phyloP scores from a whole-genome alignment of 2,329 filamentous ascomycete genomes.

The Venturiaceae sp. region DNA sequence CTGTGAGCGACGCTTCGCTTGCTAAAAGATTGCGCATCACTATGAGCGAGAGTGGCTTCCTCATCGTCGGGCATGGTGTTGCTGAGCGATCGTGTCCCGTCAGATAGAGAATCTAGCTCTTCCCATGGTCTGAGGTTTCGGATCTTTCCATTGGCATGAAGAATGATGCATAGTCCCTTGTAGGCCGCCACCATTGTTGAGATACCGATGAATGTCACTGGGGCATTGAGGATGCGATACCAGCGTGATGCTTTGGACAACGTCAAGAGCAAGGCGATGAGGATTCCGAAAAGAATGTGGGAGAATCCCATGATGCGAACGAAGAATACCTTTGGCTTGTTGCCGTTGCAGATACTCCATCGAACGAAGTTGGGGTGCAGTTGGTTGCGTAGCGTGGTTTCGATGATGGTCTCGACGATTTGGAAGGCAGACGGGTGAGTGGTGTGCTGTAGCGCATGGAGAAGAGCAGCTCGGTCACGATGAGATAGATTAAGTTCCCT shows the following conservation, averaged over 20 bases:
- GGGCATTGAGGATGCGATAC: slow-evolving; percentile 18
- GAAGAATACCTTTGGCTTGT: slow-evolving; percentile 23
- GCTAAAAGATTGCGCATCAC: background rate
- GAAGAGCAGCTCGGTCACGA: slow-evolving; percentile 28
- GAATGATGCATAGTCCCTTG: slow-evolving; percentile 27
- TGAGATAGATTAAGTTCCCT: slow-evolving; percentile 28
- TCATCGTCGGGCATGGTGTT: slow-evolving; percentile 4
- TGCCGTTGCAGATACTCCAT: slow-evolving; percentile 30
- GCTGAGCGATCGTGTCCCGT: background rate
- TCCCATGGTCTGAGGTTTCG: slow-evolving; percentile 33
- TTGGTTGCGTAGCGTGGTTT: slow-evolving; percentile 25
- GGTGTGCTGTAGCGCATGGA: slow-evolving; percentile 31
- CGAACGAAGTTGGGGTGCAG: slow-evolving; percentile 31
- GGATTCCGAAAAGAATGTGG: slow-evolving; percentile 11
- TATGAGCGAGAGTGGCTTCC: slow-evolving; percentile 8
- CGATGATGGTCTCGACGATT: slow-evolving; percentile 27
- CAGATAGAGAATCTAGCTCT: slow-evolving; percentile 9
- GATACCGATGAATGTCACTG: slow-evolving; percentile 27
- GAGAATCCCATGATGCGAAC: slow-evolving; percentile 15
- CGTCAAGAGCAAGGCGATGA: slow-evolving; percentile 22
- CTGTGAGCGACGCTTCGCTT: background rate
- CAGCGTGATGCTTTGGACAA: slow-evolving; percentile 12
- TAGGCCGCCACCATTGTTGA: slow-evolving; percentile 24
- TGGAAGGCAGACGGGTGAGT: slow-evolving; percentile 37
- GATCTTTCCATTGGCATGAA: slow-evolving; percentile 19